Evolutionary conservation across 345 rosid species (phyloP).

Genomic region (Aquilaria malaccensis): DNA sequence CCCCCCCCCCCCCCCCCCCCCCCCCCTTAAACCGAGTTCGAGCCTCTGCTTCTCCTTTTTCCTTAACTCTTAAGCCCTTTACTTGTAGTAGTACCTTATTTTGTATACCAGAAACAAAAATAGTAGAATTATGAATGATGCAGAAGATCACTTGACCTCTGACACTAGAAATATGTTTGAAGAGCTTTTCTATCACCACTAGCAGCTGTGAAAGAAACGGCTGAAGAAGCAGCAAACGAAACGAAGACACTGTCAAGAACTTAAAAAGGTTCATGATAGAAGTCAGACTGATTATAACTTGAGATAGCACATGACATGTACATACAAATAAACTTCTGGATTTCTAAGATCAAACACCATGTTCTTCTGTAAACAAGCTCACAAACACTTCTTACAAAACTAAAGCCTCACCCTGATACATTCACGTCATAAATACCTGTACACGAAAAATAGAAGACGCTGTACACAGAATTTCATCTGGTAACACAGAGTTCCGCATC

Average conservation of each 20-base stretch:
- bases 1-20: too few relatives aligned
- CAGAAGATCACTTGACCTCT: too few relatives aligned
- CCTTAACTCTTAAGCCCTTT: too few relatives aligned
- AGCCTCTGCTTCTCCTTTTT: too few relatives aligned
- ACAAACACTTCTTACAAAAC: conserved; percentile 4
- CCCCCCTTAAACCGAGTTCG: too few relatives aligned
- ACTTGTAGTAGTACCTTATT: too few relatives aligned
- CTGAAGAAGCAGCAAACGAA: background rate
- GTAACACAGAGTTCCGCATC: background rate
- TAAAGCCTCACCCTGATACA: background rate
- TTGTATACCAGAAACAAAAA: too few relatives aligned
- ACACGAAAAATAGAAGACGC: conserved; percentile 16
- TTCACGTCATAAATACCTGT: conserved; percentile 11
- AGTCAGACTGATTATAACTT: conserved; percentile 14
- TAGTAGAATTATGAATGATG: too few relatives aligned
- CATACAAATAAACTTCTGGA: conserved; percentile 18
- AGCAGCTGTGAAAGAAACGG: too few relatives aligned
- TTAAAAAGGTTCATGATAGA: conserved; percentile 9
- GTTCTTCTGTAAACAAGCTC: conserved; percentile 9
- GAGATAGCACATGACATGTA: conserved; percentile 22
- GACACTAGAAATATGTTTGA: too few relatives aligned
- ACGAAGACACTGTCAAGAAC: conserved; percentile 5
- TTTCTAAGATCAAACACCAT: conserved; percentile 10
- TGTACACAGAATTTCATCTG: conserved; percentile 22
- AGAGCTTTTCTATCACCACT: too few relatives aligned